Evolutionary conservation across 495 filamentous ascomycete genomes (phyloP).

Genomic region (Chaetomium cochliodes): DNA sequence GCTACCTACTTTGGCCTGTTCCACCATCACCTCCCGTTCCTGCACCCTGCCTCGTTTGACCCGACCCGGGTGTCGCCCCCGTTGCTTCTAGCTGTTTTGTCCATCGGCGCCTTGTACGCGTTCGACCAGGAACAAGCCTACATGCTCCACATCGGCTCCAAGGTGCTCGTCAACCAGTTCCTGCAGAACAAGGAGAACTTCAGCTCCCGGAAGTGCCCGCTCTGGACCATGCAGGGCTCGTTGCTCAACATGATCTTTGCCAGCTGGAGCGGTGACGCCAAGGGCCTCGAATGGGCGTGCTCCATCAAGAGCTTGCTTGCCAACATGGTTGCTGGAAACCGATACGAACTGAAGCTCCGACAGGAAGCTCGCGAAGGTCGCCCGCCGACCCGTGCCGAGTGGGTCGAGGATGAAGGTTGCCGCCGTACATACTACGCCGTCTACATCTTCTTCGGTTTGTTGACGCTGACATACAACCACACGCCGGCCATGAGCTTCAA

Average conservation of each 20-base stretch:
- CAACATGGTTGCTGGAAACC: constrained; percentile 98
- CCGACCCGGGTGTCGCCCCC: constrained; percentile 74
- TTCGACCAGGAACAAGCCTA: constrained; percentile 96
- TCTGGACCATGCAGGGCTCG: constrained; percentile 97
- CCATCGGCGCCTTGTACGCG: constrained; percentile 93
- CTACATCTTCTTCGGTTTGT: constrained; percentile 96
- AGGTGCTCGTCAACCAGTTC: constrained; percentile 94
- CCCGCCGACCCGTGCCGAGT: constrained; percentile 77
- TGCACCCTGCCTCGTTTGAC: constrained; percentile 89
- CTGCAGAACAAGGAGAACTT: constrained; percentile 97
- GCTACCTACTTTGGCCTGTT: constrained; percentile 96
- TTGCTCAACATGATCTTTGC: constrained; percentile 98
- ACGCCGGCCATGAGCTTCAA: constrained; percentile 96
- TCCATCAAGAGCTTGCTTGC: constrained; percentile 96
- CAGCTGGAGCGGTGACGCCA: constrained; percentile 97
- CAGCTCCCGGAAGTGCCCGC: constrained; percentile 94
- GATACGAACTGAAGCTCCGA: constrained; percentile 91
- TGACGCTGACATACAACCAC: constrained; percentile 96
- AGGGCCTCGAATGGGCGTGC: constrained; percentile 97
- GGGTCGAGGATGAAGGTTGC: constrained; percentile 96
- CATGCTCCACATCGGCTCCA: constrained; percentile 95
- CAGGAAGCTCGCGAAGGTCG: constrained; percentile 80
- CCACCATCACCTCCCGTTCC: constrained; percentile 94
- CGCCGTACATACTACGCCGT: constrained; percentile 98
- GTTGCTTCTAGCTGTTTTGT: constrained; percentile 84